A percentile compares a stretch with the other conserved stretches of the same genome.
Evolutionary conservation across 2,329 filamentous ascomycete species (phyloP).

Genomic region (Tolypocladium ophioglossoides): DNA sequence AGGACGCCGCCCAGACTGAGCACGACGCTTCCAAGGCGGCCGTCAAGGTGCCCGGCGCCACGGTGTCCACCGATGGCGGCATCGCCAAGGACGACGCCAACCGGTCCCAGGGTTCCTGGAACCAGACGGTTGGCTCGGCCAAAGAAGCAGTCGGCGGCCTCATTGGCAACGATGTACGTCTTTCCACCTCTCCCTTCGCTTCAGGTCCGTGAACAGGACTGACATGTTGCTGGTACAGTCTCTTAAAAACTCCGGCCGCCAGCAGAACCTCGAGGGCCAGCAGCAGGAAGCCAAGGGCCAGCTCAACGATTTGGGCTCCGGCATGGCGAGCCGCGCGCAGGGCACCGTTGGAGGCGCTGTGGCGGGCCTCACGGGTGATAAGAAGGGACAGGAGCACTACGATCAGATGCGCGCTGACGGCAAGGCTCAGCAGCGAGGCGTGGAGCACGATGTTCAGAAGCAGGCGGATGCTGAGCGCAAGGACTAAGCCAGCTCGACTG

Average conservation of each 20-base stretch:
- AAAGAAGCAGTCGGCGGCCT: slow-evolving; percentile 75
- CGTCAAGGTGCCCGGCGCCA: slow-evolving; percentile 61
- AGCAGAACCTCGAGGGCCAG: slow-evolving; percentile 74
- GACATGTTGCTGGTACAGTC: slow-evolving; percentile 24
- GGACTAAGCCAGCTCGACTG: background rate
- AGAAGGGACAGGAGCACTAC: slow-evolving; percentile 51
- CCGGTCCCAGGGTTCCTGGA: slow-evolving; percentile 64
- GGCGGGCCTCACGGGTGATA: slow-evolving; percentile 64
- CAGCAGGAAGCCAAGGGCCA: slow-evolving; percentile 76
- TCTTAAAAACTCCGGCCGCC: slow-evolving; percentile 61
- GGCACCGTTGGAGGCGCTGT: slow-evolving; percentile 63
- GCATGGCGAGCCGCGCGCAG: slow-evolving; percentile 53
- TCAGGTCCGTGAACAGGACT: background rate
- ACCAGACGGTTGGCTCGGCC: slow-evolving; percentile 78
- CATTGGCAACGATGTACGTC: slow-evolving; percentile 57
- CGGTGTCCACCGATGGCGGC: slow-evolving; percentile 58
- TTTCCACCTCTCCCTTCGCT: background rate
- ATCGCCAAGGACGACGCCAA: slow-evolving; percentile 62
- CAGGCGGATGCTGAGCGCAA: slow-evolving; percentile 39
- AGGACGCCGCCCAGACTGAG: slow-evolving; percentile 55
- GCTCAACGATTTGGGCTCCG: slow-evolving; percentile 58
- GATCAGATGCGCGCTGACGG: slow-evolving; percentile 66
- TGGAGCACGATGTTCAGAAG: slow-evolving; percentile 72
- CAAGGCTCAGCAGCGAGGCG: slow-evolving; percentile 75
- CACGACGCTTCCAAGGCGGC: slow-evolving; percentile 66